Base-by-base conservation (phyloP, 2,329 filamentous ascomycete species). In the Paraconiothyrium brasiliense region DNA sequence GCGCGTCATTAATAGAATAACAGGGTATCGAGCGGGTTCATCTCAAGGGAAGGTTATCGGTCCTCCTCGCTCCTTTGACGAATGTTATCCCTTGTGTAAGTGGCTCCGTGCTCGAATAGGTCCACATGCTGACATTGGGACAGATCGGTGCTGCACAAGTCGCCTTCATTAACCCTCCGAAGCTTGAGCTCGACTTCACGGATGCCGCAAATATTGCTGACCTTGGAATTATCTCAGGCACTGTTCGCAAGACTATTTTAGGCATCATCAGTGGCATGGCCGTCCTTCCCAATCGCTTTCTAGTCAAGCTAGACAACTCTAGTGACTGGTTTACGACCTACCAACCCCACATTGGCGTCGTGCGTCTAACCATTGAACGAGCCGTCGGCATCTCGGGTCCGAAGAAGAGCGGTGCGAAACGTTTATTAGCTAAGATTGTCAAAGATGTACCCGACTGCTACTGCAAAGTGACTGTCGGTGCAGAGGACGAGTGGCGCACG, bases 281-380 rank as follows among this genome's bases (percentile, higher is more conserved):
- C 5, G 81, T 83, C 4, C 78, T 84, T 11, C 83, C 83, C 9
- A 84, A 84, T 68, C 82, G 83, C 50, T 83, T 79, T 71, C 77
- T 84, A 13, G 79, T 84, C 67, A 84, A 84, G 69, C 75, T 84
- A 8, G 81, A 83, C 67, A 59, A 70, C 61, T 78, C 75, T 61
- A 81, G 78, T 67, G 82, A 84, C 73, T 84, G 79, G 69, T 84
- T 84, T 78, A 79, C 79, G 70, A 81, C 82, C 0, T 83, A 81
- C 71, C 76, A 82, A 50, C 79, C 77, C 16, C 79, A 80, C 24
- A 65, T 79, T 5, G 83, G 83, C 48, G 72, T 80, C 6, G 64
- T 84, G 10, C 81, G 82, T 14, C 65, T 84, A 4, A 84, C 81
- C 0, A 63, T 84, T 32, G 79, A 79, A 59, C 78, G 74, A 44